Base-by-base conservation (phyloP, 768 basidiomycete species). In the Hypholoma fasciculare region DNA sequence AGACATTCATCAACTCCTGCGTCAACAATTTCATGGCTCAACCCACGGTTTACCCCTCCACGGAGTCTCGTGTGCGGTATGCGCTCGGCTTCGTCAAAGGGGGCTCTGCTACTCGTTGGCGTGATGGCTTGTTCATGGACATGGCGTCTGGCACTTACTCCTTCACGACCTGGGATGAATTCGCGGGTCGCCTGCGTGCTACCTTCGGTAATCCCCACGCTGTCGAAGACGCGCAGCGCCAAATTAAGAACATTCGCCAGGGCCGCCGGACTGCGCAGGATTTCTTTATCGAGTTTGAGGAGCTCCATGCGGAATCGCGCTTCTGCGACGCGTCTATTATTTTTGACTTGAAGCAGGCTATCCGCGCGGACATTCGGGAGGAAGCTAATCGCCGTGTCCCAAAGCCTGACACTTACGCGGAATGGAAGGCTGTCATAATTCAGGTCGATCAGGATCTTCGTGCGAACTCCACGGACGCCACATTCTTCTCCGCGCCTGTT, bases 261-360 rank as follows among this genome's bases (percentile, higher is more conserved):
- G 17, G 17, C 4, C 12, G 16, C 13, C n/a, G 46, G 2, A 46
- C 27, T 17, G 43, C 54, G 0, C 20, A 47, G 11, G 43, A 46
- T 1, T 55, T 55, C 27, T 47, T 55, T 17, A 38, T 55, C 27
- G 54, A 43, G n/a, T 55, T 55, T 4, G 43, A 55, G 17, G 30
- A 55, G 19, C 42, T 55, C 7, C 5, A 20, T 9, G 27, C 7
- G 5, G 26, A 47, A 9, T 17, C 46, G 1, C 7, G 46, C 1
- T 47, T 42, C 40, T 14, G 17, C 40, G 40, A 42, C 5, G 3
- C 46, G 2, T 1, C 46, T 2, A 11, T 47, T 5, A 8, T 47
- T 1, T 47, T 20, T 9, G 17, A 42, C 7, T 14, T 42, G 8
- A 42, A 47, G 20, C 17, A 19, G 17, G 46, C 46, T 7, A 13